Evolutionary conservation across 768 basidiomycete species (phyloP).

Genomic region (Rhodotorula diobovata): DNA sequence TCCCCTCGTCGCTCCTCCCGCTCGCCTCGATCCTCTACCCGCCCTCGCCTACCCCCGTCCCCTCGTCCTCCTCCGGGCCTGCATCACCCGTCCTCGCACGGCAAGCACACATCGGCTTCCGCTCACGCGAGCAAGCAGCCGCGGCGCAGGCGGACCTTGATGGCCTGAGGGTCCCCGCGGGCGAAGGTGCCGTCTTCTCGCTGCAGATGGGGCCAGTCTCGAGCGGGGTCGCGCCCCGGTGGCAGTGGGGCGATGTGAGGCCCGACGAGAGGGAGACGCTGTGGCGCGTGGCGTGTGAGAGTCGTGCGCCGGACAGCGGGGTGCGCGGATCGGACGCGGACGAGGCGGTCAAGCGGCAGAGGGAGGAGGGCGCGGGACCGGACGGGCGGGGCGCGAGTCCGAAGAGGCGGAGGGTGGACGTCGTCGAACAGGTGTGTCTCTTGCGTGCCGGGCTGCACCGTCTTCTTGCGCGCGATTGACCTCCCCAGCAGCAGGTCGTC

Average conservation of each 20-base stretch:
- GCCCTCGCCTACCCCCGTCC: background rate
- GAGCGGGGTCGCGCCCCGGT: background rate
- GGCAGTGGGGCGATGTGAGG: slow-evolving; percentile 10
- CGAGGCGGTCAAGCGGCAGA: background rate
- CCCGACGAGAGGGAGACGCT: background rate
- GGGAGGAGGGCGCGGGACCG: background rate
- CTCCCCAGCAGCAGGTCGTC: background rate
- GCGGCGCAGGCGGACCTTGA: slow-evolving; percentile 4
- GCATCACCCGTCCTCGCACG: background rate
- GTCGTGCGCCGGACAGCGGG: background rate
- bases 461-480: background rate
- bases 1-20: background rate
- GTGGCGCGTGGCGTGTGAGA: background rate
- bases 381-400: background rate
- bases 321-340: background rate
- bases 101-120: background rate
- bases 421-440: background rate
- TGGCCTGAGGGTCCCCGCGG: background rate
- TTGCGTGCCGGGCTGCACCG: too few species aligned
- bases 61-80: background rate
- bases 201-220: background rate
- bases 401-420: background rate
- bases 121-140: background rate
- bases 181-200: background rate
- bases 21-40: slow-evolving; percentile 4